Percentiles rank a stretch among this genome's conserved stretches.
These are phyloP conservation scores for Trichoderma sp. DNA, from an alignment of 2,329 filamentous ascomycete species.

Conservation along the genomic window DNA sequence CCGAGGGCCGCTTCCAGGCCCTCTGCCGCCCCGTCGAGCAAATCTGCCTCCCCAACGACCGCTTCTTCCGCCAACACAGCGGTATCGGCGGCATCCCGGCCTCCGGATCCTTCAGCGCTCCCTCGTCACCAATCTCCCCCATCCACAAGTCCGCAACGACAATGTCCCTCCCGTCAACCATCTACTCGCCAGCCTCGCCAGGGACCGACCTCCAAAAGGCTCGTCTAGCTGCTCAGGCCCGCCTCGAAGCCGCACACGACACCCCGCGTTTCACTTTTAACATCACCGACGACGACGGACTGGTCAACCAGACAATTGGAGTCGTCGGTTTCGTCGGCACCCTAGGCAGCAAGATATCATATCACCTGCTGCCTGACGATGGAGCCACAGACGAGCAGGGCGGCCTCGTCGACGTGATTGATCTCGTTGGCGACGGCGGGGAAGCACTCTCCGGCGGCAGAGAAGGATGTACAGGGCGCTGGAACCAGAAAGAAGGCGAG, in stretches of 20 bases:
- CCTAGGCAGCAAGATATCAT: slow-evolving; percentile 56
- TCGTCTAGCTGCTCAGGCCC: slow-evolving; percentile 62
- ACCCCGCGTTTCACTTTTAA: slow-evolving; percentile 56
- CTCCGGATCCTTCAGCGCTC: slow-evolving; percentile 24
- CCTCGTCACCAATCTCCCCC: slow-evolving; percentile 29
- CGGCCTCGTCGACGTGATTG: slow-evolving; percentile 51
- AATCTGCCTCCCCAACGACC: slow-evolving; percentile 51
- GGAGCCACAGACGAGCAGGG: slow-evolving; percentile 56
- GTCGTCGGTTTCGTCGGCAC: slow-evolving; percentile 62
- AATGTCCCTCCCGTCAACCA: slow-evolving; percentile 30
- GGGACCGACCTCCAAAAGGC: slow-evolving; percentile 49
- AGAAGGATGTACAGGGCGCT: slow-evolving; percentile 46
- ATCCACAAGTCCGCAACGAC: slow-evolving; percentile 38
- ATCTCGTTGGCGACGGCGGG: slow-evolving; percentile 47
- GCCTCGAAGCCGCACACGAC: slow-evolving; percentile 57
- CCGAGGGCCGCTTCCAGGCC: slow-evolving; percentile 65
- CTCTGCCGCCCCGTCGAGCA: slow-evolving; percentile 63
- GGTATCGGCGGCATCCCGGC: slow-evolving; percentile 4
- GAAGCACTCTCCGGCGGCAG: slow-evolving; percentile 40
- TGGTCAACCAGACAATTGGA: slow-evolving; percentile 49
- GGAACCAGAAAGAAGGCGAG: slow-evolving; percentile 41
- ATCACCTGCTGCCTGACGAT: slow-evolving; percentile 56
- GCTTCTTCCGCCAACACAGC: slow-evolving; percentile 31
- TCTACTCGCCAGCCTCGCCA: slow-evolving; percentile 26
- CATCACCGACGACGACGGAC: slow-evolving; percentile 53